Conservation (phyloP, 345 rosid species). For the Citrus mangshanensis region DNA sequence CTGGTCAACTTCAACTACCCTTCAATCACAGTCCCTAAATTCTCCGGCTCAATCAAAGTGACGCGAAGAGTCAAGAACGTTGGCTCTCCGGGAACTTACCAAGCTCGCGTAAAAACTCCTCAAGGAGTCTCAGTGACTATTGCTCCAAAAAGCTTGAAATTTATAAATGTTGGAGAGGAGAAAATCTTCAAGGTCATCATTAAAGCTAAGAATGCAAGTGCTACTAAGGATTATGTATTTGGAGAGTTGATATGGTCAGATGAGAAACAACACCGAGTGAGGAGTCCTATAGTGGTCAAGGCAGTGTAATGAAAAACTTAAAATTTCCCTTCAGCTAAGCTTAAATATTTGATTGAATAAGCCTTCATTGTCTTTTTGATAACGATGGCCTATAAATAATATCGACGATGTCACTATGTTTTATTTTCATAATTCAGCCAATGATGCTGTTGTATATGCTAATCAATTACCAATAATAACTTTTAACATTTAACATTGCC, state of each 20-base stretch:
- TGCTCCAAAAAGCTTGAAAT: constrained; percentile 45
- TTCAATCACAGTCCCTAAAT: constrained; percentile 52
- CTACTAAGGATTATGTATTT: constrained; percentile 37
- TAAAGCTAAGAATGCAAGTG: constrained; percentile 14
- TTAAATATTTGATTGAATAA: too few species aligned
- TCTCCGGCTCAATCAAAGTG: constrained; percentile 31
- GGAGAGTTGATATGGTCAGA: constrained; percentile 77
- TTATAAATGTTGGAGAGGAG: constrained; percentile 53
- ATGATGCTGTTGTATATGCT: too few species aligned
- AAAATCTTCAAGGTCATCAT: constrained; percentile 48
- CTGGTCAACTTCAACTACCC: constrained; percentile 75
- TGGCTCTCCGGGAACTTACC: constrained; percentile 58
- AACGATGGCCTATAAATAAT: too few species aligned
- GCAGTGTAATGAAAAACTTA: too few species aligned
- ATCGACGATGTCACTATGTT: too few species aligned
- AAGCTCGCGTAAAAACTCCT: constrained; percentile 33
- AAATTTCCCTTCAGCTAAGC: too few species aligned
- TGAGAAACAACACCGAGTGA: constrained; percentile 49
- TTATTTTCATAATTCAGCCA: too few species aligned
- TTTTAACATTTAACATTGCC: too few species aligned
- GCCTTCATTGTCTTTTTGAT: too few species aligned
- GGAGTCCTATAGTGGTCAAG: constrained; percentile 70
- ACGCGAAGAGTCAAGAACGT: constrained; percentile 62
- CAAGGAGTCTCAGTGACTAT: constrained; percentile 48
- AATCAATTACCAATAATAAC: too few species aligned